Conservation (phyloP, 306 rosid genomes). For the Quercus robur region DNA sequence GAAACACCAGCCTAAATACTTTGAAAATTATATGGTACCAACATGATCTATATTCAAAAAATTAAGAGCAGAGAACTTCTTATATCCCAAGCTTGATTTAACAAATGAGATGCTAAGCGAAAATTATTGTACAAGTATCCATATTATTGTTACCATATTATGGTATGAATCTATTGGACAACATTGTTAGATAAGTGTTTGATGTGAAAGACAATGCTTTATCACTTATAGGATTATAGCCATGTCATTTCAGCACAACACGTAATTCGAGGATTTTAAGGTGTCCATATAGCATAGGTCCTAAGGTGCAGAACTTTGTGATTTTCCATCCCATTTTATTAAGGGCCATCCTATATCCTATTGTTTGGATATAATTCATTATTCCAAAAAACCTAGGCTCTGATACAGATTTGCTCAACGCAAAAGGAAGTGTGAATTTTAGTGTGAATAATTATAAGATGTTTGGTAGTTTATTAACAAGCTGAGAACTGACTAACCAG, state of each 20-base stretch:
- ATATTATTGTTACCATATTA: neutral
- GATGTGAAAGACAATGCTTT: neutral
- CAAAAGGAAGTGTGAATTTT: neutral
- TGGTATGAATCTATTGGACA: neutral
- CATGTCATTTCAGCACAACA: neutral
- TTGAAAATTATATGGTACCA: neutral
- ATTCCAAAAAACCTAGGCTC: neutral
- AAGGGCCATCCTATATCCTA: neutral
- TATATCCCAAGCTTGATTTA: too few species aligned
- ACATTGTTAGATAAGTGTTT: neutral
- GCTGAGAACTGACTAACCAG: slow-evolving; percentile 51
- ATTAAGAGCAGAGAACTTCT: too few species aligned
- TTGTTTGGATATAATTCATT: neutral
- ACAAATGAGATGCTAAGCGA: too few species aligned
- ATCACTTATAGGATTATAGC: neutral
- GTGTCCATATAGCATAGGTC: neutral
- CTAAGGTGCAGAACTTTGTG: neutral
- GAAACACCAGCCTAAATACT: neutral
- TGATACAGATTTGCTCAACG: neutral
- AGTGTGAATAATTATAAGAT: neutral
- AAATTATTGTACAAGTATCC: neutral
- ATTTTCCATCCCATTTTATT: neutral
- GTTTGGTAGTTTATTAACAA: neutral
- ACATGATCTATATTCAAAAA: neutral
- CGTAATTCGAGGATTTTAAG: too few species aligned